phyloP scores from a whole-genome alignment of 306 rosid genomes.

The Cyamopsis tetragonoloba region DNA sequence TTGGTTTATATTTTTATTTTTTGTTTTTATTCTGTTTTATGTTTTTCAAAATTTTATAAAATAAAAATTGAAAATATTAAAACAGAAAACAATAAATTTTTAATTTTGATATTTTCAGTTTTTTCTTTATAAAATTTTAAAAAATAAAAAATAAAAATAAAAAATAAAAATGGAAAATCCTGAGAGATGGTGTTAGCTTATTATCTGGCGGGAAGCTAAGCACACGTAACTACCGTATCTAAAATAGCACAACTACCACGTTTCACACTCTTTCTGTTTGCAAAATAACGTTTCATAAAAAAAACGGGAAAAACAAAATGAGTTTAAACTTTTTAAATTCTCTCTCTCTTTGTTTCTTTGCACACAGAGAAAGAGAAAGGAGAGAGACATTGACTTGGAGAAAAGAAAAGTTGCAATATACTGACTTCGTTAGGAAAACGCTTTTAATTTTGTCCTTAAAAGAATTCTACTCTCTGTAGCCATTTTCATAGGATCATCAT shows the following conservation, averaged over 20 bases:
- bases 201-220: slow-evolving; percentile 18
- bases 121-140: too few species aligned
- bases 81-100: too few species aligned
- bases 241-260: slow-evolving; percentile 13
- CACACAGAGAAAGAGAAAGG: background rate
- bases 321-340: background rate
- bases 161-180: too few species aligned
- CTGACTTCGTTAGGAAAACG: background rate
- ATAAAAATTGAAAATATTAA: too few species aligned
- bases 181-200: background rate
- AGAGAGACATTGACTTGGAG: slow-evolving; percentile 7
- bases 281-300: background rate
- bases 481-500: background rate
- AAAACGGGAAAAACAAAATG: background rate
- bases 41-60: too few species aligned
- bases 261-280: background rate
- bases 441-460: background rate
- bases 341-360: background rate
- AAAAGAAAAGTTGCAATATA: background rate
- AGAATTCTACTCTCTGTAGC: background rate
- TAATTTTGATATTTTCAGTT: too few species aligned
- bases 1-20: too few species aligned
- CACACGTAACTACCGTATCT: background rate
- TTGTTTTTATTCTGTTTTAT: too few species aligned
- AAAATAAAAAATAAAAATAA: too few species aligned